Percentiles rank a stretch among this genome's conserved stretches.
These are phyloP conservation scores for Candida stauntonica DNA, from an alignment of 805 yeast species.

Conservation along the genomic window DNA sequence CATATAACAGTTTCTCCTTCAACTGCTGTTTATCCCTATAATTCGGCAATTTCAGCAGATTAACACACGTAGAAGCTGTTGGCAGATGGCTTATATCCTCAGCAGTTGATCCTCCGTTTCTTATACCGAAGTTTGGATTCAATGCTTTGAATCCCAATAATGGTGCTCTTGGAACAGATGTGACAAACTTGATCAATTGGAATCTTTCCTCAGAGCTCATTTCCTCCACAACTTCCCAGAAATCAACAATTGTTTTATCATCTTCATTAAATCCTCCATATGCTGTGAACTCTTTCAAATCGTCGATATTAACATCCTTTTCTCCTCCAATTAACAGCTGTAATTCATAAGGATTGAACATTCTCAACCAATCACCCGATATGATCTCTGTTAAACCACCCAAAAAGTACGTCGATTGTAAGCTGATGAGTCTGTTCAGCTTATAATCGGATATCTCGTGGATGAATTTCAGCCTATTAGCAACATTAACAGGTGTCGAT, in stretches of 20 bases:
- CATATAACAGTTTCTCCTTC: conserved; percentile 62
- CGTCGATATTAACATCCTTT: conserved; percentile 63
- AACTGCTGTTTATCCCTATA: conserved; percentile 58
- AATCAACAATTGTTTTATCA: conserved; percentile 55
- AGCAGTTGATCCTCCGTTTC: conserved; percentile 48
- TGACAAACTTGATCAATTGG: conserved; percentile 77
- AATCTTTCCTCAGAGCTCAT: conserved; percentile 58
- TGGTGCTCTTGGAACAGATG: conserved; percentile 91
- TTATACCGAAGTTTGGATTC: conserved; percentile 75
- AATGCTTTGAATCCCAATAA: conserved; percentile 76
- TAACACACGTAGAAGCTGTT: conserved; percentile 91
- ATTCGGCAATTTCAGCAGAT: conserved; percentile 80
- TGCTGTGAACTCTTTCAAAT: conserved; percentile 57
- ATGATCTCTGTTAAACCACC: conserved; percentile 69
- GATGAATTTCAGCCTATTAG: conserved; percentile 68
- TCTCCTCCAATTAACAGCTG: conserved; percentile 79
- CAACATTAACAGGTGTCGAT: conserved; percentile 46
- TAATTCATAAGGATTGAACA: conserved; percentile 82
- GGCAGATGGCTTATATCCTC: conserved; percentile 49
- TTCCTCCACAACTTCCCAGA: conserved; percentile 77
- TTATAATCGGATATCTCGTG: conserved; percentile 77
- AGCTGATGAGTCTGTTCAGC: conserved; percentile 55
- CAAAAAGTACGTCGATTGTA: conserved; percentile 59
- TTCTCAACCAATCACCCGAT: conserved; percentile 67
- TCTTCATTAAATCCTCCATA: conserved; percentile 57